These are phyloP conservation scores for Spergularia bocconei DNA, from an alignment of 148 eudicot genomes.

Conservation along the genomic window DNA sequence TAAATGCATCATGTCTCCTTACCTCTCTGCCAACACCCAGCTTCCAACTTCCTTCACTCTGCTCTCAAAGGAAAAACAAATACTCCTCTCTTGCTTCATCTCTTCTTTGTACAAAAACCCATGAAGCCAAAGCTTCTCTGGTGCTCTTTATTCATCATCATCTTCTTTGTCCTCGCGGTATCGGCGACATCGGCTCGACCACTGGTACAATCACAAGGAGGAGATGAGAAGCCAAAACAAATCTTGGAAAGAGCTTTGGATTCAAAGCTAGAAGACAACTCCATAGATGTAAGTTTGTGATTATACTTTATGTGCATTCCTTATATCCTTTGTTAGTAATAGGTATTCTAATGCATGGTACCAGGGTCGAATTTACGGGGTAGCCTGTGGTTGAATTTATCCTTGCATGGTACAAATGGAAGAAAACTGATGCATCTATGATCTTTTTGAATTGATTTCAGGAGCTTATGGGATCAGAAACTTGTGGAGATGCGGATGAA, in stretches of 20 bases:
- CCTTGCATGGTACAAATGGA: no score
- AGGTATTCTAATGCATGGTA: no score
- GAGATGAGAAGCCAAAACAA: constrained; percentile 21
- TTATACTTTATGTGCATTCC: not conserved
- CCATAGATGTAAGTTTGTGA: constrained; percentile 30
- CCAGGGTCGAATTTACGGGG: no score
- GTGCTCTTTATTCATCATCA: constrained; percentile 22
- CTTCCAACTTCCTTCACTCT: constrained; percentile 22
- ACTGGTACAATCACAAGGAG: constrained; percentile 18
- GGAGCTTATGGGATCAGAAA: constrained; percentile 45
- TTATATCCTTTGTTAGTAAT: no score
- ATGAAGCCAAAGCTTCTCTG: constrained; percentile 30
- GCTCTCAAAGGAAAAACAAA: constrained; percentile 6
- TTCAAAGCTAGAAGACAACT: constrained; percentile 15
- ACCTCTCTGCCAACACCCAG: constrained; percentile 1
- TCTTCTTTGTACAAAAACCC: constrained; percentile 8
- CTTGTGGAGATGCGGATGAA: constrained; percentile 40
- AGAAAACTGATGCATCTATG: not conserved
- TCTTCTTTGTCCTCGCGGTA: constrained; percentile 12
- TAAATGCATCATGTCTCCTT: constrained; percentile 31
- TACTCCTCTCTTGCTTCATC: constrained; percentile 10
- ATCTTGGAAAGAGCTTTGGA: constrained; percentile 18
- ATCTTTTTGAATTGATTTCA: constrained; percentile 6
- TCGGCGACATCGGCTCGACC: constrained; percentile 23
- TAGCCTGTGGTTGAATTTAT: no score